Evolutionary conservation across 371 early-diverging fungal species (phyloP), one percentile per base, ranked within the genome.

Genomic region (Rhizopus sp.): DNA sequence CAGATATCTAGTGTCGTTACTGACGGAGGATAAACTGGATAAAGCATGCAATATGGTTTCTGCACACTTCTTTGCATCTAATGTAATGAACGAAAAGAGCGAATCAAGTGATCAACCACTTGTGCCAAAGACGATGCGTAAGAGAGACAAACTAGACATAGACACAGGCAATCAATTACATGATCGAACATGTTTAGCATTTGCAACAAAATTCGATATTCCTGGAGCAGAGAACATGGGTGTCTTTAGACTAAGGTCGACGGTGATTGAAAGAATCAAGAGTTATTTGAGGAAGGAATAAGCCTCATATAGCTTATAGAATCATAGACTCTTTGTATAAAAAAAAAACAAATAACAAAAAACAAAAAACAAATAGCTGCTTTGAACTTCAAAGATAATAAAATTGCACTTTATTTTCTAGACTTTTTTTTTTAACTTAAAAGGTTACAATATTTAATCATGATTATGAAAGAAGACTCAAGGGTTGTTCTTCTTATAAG

Each of bases 1-100:
- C 47, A 56, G 70, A 3, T 73, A 72, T 17, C 52, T 73, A 9
- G 53, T 47, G 3, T 52, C 64, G 9, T 49, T 73, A 38, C 16
- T 70, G n/a, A 17, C 34, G 35, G 48, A 13, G 4, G 59, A 34
- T 0, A 42, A 48, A 7, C 8, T 60, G 3, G 44, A 58, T 1
- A 37, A 66, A 7, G 75, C 72, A 15, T 69, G 66, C 38, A 31
- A 30, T n/a, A 8, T 55, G 9, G 63, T 60, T 5, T 45, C 29
- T 3, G 48, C 33, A 10, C 54, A 61, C 16, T 57, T 73, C 13
- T 48, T 63, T n/a, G 29, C 39, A 5, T 33, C 41, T 15, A 47
- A 55, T 3, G 9, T 40, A 38, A 44, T 15, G 10, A 57, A 17
- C 12, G 41, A 34, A 30, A 44, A 49, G 10, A 30, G 15, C 9